A percentile compares a stretch with the other conserved stretches of the same genome.
These are phyloP conservation scores for Fraxinus velutina DNA, from an alignment of 305 asterid species.

Conservation along the genomic window DNA sequence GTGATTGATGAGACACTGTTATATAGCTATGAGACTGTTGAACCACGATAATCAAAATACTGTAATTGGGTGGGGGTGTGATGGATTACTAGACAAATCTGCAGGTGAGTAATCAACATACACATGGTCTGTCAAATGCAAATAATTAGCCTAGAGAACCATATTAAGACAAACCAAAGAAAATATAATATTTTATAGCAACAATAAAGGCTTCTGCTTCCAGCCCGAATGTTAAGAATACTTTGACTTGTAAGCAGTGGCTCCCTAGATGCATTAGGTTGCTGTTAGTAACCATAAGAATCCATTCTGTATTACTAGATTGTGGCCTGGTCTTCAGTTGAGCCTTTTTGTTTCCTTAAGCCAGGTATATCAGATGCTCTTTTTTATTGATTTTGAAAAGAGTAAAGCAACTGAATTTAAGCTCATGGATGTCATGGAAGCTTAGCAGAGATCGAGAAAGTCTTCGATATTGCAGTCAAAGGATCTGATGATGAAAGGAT, in stretches of 20 bases:
- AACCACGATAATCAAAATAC: background rate
- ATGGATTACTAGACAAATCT: background rate
- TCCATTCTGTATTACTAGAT: conserved; percentile 9
- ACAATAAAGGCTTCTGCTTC: background rate
- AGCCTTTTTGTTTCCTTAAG: conserved; percentile 29
- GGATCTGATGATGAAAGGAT: conserved; percentile 75
- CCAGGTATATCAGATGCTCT: conserved; percentile 32
- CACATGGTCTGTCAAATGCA: background rate
- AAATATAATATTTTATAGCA: conserved; percentile 3
- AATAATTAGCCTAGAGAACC: conserved; percentile 6
- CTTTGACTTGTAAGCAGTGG: background rate
- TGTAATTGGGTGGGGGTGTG: background rate
- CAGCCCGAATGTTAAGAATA: background rate
- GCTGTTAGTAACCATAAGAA: background rate
- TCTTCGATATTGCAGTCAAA: conserved; percentile 71
- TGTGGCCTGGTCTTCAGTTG: conserved; percentile 29
- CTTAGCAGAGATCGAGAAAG: conserved; percentile 90
- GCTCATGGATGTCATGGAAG: conserved; percentile 91
- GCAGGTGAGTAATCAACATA: background rate
- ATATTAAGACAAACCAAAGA: background rate
- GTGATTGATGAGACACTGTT: background rate
- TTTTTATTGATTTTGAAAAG: conserved; percentile 42
- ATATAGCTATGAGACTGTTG: background rate
- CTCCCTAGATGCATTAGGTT: background rate
- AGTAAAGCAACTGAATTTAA: conserved; percentile 72